phyloP scores from a whole-genome alignment of 2,329 filamentous ascomycete genomes.

The Aspergillus terreus region DNA sequence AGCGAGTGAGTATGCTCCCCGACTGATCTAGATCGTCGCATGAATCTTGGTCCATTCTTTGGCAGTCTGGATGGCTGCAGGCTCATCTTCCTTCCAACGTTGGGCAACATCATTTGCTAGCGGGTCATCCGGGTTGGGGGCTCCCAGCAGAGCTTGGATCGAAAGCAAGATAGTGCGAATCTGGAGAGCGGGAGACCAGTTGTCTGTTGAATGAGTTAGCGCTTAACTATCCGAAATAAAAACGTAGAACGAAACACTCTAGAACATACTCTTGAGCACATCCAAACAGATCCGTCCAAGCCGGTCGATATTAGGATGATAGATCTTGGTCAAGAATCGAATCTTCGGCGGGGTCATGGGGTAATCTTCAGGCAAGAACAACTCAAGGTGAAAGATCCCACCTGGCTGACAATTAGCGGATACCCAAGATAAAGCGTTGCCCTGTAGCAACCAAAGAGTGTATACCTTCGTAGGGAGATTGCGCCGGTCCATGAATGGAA shows the following conservation, averaged over 20 bases:
- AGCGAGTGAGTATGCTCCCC: slow-evolving; percentile 6
- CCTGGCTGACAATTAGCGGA: slow-evolving; percentile 32
- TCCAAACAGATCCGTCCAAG: slow-evolving; percentile 95
- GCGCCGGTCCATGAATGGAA: slow-evolving; percentile 84
- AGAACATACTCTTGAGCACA: slow-evolving; percentile 83
- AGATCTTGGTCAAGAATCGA: slow-evolving; percentile 97
- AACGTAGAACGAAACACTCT: not conserved
- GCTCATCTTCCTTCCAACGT: slow-evolving; percentile 95
- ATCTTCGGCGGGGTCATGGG: slow-evolving; percentile 99
- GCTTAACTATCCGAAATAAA: not conserved
- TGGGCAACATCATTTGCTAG: slow-evolving; percentile 96
- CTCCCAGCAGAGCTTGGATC: slow-evolving; percentile 92
- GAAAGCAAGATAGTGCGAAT: slow-evolving; percentile 98
- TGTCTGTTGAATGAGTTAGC: slow-evolving; percentile 58
- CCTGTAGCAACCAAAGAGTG: not conserved
- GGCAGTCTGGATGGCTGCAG: slow-evolving; percentile 85
- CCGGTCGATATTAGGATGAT: slow-evolving; percentile 98
- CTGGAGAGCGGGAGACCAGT: slow-evolving; percentile 97
- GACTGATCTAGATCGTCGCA: slow-evolving; percentile 54
- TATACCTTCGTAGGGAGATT: slow-evolving; percentile 90
- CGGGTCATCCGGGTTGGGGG: slow-evolving; percentile 97
- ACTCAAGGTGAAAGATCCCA: slow-evolving; percentile 92
- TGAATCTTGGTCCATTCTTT: slow-evolving; percentile 87
- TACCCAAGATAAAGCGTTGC: not conserved
- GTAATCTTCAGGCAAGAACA: slow-evolving; percentile 97